Conservation (phyloP, 164 flowering plant genomes). For the Saururus chinensis region DNA sequence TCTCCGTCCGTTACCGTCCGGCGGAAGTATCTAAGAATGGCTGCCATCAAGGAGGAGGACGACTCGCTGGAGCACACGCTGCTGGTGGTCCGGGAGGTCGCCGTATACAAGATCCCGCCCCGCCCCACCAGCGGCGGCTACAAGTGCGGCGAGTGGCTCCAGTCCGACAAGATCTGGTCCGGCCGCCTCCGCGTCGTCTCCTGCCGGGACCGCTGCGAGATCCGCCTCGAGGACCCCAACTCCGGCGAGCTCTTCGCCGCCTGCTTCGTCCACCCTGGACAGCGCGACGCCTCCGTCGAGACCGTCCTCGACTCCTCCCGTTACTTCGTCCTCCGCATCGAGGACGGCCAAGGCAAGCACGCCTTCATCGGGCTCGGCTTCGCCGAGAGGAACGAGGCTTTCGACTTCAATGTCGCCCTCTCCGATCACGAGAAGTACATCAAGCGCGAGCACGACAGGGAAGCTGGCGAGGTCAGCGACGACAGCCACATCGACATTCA, state of each 20-base stretch:
- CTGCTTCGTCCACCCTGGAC: slow-evolving; percentile 77
- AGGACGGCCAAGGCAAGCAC: slow-evolving; percentile 90
- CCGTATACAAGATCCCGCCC: slow-evolving; percentile 90
- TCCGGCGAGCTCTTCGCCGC: slow-evolving; percentile 95
- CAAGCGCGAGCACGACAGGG: slow-evolving; percentile 75
- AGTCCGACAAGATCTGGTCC: slow-evolving; percentile 97
- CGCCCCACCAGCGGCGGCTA: slow-evolving; percentile 86
- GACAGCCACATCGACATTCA: slow-evolving; percentile 72
- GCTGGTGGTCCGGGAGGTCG: slow-evolving; percentile 87
- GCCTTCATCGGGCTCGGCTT: slow-evolving; percentile 95
- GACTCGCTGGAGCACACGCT: slow-evolving; percentile 91
- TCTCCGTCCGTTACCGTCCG: background rate
- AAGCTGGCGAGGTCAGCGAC: slow-evolving; percentile 22
- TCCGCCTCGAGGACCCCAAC: slow-evolving; percentile 89
- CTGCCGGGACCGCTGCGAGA: slow-evolving; percentile 76
- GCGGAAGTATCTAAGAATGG: background rate
- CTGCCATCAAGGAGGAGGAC: slow-evolving; percentile 34
- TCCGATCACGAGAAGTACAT: slow-evolving; percentile 97
- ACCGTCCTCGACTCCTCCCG: slow-evolving; percentile 89
- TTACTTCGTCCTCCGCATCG: slow-evolving; percentile 90
- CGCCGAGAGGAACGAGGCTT: slow-evolving; percentile 89
- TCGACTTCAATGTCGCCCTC: slow-evolving; percentile 97
- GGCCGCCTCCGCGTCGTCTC: slow-evolving; percentile 95
- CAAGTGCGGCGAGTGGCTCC: slow-evolving; percentile 99
- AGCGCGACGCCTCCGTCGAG: slow-evolving; percentile 80